Base-by-base conservation (phyloP, 164 flowering plant genomes). In the Aristolochia californica region DNA sequence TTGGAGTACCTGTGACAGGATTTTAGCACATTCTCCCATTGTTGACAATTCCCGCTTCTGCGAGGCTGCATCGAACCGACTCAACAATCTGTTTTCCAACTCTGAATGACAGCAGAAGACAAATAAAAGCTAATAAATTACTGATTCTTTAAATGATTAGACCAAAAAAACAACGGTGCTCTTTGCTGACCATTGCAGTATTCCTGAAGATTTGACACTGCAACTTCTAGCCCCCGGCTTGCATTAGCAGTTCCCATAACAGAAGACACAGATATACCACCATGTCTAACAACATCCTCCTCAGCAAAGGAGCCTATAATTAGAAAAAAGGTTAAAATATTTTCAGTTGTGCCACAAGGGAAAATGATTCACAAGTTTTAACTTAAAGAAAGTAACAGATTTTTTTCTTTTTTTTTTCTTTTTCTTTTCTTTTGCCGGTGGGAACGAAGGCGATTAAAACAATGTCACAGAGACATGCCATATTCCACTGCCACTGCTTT, bases 21-120 rank as follows among this genome's bases (percentile, higher is more conserved):
- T 94, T 75, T 94, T 94, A 28, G 99, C 99, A 80, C 97, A 94
- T 67, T 94, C 97, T 49, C 91, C 74, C 97, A 94, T 94, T 56
- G 91, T 81, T 60, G 99, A 82, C 67, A 94, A 56, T 72, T 94
- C 99, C 66, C 91, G 80, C 71, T 77, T 84, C 57, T 94, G 99
- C 52, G 97, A 90, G 58, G 99, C 97, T 7, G 93, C 85, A 75
- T 94, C 97, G 77, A 94, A 94, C 53, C 84, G 83, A 56, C 96
- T 53, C 68, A 94, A 66, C 75, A 94, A 76, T 77, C 99, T 94
- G 70, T 94, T 94, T 77, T 94, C 99, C 79, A 94, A 60, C 74
- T 94, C 99, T 87, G 62, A 45, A 69, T 4, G 72, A 13, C 43
- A 58, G 2, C 24, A 30, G 13, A 5, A 16, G 44, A 49, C 9